Conservation (phyloP, 306 rosid genomes). For the Purshia tridentata region DNA sequence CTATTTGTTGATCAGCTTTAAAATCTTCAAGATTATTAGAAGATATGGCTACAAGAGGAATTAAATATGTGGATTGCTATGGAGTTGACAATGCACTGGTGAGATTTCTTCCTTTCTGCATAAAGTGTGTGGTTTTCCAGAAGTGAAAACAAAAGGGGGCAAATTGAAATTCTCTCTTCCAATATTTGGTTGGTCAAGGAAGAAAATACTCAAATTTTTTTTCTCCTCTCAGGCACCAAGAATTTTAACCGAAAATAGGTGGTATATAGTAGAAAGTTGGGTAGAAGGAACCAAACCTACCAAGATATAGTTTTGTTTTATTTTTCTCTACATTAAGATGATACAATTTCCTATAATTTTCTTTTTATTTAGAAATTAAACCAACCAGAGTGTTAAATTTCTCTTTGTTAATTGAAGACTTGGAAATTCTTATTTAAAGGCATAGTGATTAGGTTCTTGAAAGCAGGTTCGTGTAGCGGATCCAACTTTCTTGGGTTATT, state of each 20-base stretch:
- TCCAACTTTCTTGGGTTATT: slow-evolving; percentile 91
- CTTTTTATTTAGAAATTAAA: slow-evolving; percentile 1
- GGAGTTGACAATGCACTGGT: slow-evolving; percentile 98
- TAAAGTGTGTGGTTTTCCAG: not conserved
- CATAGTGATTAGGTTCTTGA: slow-evolving; percentile 40
- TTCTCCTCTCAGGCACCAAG: not conserved
- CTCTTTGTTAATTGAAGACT: not conserved
- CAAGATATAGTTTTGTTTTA: not conserved
- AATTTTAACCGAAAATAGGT: not conserved
- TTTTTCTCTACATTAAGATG: not conserved
- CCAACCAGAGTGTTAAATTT: slow-evolving; percentile 5
- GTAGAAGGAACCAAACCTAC: not conserved
- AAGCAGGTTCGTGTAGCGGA: slow-evolving; percentile 96
- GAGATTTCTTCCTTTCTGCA: slow-evolving; percentile 30
- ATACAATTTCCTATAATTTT: slow-evolving; percentile 4
- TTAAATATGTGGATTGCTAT: slow-evolving; percentile 90
- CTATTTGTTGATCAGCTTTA: slow-evolving; percentile 57
- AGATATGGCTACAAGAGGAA: slow-evolving; percentile 88
- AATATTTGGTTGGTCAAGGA: slow-evolving; percentile 15
- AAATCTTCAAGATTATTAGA: slow-evolving; percentile 73
- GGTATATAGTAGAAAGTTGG: not conserved
- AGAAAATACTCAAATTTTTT: not conserved
- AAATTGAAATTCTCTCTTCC: not conserved
- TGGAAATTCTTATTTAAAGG: slow-evolving; percentile 15
- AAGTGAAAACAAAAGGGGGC: not conserved